Evolutionary conservation across 805 yeast genomes (phyloP), one percentile per base, ranked within the genome.

Genomic region (Lipomyces chichibuensis): DNA sequence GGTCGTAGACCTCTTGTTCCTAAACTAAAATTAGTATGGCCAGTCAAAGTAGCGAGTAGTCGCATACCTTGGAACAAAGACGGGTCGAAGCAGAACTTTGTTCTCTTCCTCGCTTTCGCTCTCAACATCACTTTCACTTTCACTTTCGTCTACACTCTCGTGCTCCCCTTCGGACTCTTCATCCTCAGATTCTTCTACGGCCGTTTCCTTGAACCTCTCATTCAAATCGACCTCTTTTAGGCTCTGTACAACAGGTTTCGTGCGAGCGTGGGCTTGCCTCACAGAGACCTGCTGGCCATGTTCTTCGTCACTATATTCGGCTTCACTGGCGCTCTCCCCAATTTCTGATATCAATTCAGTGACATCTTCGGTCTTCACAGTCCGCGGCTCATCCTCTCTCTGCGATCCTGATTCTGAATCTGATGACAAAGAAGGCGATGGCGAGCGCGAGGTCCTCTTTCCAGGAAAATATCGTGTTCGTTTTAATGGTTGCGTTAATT

Each of bases 41-140:
- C 9, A 9, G 55, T n/a, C 49, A n/a, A 32, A n/a, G 11, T 7
- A 52, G 46, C 3, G 25, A 27, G 46, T 8, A 32, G 8, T 14
- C 32, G 37, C 64, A 66, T 60, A 64, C 69, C 74, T 77, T 14
- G 77, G 74, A 2, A 77, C 69, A 64, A 77, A 77, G 9, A 69
- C 72, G 1, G 79, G 79, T 29, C 75, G 67, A 7, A 69, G 62
- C 27, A 74, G 76, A 61, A 75, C 75, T 63, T 74, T 74, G 17
- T 70, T 69, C 2, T 68, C 71, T 3, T 57, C 67, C 25, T 69
- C 77, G n/a, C 71, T 65, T 33, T 52, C 57, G 17, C 33, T 37
- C 23, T 37, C 35, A 23, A 14, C 33, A 29, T 63, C 64, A 8
- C 55, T 55, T 35, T 37, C 61, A 8, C 61, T 37, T 32, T 37